Evolutionary conservation across 2,329 filamentous ascomycete species (phyloP).

Genomic region (Plectosphaerella sp.): DNA sequence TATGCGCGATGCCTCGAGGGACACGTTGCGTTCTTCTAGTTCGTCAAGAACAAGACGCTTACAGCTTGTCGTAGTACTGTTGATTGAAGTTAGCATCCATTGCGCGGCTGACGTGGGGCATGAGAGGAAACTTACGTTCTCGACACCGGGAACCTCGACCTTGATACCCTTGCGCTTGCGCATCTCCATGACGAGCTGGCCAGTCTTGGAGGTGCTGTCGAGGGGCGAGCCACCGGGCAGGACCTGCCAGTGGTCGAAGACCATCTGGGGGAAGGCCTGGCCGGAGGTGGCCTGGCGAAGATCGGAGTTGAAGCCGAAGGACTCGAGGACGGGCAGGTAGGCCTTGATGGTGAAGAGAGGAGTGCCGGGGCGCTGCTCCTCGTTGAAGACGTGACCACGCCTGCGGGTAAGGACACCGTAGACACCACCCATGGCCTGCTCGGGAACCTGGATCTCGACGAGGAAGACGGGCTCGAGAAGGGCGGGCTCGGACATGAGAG

Average conservation of each 20-base stretch:
- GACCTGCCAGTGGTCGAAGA: conserved; percentile 99
- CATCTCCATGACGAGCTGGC: conserved; percentile 79
- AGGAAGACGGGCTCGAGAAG: conserved; percentile 97
- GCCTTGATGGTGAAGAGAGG: conserved; percentile 99
- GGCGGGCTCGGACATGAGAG: conserved; percentile 85
- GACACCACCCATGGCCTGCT: conserved; percentile 99
- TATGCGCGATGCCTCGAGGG: conserved; percentile 35
- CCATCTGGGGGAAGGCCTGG: conserved; percentile 97
- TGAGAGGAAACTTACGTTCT: conserved; percentile 71
- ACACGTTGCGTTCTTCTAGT: conserved; percentile 42
- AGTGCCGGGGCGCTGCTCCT: conserved; percentile 97
- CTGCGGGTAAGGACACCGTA: conserved; percentile 97
- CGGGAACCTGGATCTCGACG: conserved; percentile 98
- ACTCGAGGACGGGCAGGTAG: conserved; percentile 94
- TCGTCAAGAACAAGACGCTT: conserved; percentile 46
- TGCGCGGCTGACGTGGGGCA: neutral
- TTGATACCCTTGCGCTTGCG: conserved; percentile 99
- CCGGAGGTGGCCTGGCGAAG: conserved; percentile 89
- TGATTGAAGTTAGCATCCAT: conserved; percentile 29
- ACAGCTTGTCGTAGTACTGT: conserved; percentile 99
- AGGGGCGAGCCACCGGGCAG: conserved; percentile 91
- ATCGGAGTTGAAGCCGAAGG: conserved; percentile 98
- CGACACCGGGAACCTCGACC: conserved; percentile 85
- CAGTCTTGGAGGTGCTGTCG: conserved; percentile 77
- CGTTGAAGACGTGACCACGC: conserved; percentile 98